Conservation (phyloP, 106 monocot species). For the Allium sativum region DNA sequence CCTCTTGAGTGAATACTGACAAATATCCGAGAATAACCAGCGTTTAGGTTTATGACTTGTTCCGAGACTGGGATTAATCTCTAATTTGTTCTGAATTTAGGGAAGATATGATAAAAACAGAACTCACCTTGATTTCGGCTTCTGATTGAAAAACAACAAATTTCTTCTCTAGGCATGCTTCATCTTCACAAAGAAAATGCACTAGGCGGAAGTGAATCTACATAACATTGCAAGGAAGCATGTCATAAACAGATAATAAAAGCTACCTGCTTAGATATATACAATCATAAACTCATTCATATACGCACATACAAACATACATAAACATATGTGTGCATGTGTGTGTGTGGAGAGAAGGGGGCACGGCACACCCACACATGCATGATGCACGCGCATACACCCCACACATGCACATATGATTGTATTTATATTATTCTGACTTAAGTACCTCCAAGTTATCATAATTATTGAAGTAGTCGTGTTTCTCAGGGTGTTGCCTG, state of each 20-base stretch:
- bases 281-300: no score
- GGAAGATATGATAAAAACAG: neutral
- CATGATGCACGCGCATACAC: no score
- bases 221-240: neutral
- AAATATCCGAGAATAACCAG: no score
- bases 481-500: constrained; percentile 89
- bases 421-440: no score
- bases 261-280: neutral
- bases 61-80: neutral
- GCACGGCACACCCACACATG: no score
- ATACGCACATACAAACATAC: no score
- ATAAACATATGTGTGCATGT: no score
- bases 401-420: no score
- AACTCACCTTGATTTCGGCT: constrained; percentile 80
- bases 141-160: constrained; percentile 86
- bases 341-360: no score
- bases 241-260: constrained; percentile 1
- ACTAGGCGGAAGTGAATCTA: constrained; percentile 90
- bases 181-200: constrained; percentile 86
- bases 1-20: no score
- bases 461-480: constrained; percentile 88
- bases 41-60: no score
- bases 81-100: neutral
- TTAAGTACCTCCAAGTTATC: constrained; percentile 82
- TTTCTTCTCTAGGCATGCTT: constrained; percentile 77